These are phyloP conservation scores for Penicillium parvum DNA, from an alignment of 495 filamentous ascomycete genomes.

Conservation along the genomic window DNA sequence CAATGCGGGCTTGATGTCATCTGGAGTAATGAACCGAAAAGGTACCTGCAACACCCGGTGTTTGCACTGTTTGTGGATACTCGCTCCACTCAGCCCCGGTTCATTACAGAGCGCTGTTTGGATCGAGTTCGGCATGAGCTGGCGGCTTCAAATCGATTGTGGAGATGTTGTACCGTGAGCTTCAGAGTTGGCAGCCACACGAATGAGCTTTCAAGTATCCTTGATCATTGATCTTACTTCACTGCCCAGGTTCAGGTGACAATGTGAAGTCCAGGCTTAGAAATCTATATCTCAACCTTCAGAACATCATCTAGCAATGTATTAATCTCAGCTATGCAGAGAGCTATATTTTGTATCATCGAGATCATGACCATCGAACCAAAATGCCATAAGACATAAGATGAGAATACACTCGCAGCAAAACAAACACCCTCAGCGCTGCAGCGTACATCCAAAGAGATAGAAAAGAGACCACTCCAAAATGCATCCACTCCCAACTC, in stretches of 20 bases:
- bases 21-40: constrained; percentile 26
- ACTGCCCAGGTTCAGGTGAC: too few relatives aligned
- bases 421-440: constrained; percentile 22
- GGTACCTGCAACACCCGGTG: constrained; percentile 20
- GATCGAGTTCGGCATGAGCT: neutral
- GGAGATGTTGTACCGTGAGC: too few relatives aligned
- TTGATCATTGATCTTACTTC: too few relatives aligned
- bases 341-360: constrained; percentile 37
- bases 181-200: too few relatives aligned
- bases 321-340: constrained; percentile 16
- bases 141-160: too few relatives aligned
- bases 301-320: neutral
- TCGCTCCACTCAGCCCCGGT: constrained; percentile 18
- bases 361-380: constrained; percentile 39
- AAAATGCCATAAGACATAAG: constrained; percentile 34
- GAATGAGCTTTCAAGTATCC: too few relatives aligned
- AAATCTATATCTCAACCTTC: too few relatives aligned
- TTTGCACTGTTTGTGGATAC: constrained; percentile 36
- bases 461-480: constrained; percentile 12
- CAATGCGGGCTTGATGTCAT: constrained; percentile 41
- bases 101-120: constrained; percentile 13
- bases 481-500: constrained; percentile 9
- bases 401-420: constrained; percentile 26
- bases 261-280: too few relatives aligned
- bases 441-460: constrained; percentile 7